Evolutionary conservation across 306 rosid species (phyloP).

Genomic region (Quercus suber): DNA sequence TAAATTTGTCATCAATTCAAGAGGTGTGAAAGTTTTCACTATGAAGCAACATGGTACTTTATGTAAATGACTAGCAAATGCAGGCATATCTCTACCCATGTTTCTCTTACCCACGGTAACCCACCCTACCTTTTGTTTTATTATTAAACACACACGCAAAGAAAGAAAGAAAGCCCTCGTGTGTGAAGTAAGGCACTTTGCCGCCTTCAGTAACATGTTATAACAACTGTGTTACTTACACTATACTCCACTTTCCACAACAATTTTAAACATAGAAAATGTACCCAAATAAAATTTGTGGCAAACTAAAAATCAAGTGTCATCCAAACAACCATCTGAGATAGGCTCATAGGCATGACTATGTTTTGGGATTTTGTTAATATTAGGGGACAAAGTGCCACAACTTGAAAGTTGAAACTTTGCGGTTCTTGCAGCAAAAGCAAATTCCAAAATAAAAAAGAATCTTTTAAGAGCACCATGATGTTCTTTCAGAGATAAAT

Average conservation of each 20-base stretch:
- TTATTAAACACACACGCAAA: background rate
- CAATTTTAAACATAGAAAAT: background rate
- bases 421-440: background rate
- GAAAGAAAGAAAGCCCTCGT: background rate
- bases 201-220: background rate
- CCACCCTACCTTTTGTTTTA: background rate
- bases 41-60: background rate
- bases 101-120: background rate
- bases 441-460: background rate
- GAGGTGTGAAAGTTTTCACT: background rate
- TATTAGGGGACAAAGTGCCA: background rate
- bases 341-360: background rate
- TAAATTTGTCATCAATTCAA: background rate
- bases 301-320: background rate
- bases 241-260: background rate
- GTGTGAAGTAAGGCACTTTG: background rate
- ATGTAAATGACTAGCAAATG: background rate
- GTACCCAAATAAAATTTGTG: background rate
- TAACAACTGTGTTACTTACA: background rate
- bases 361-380: background rate
- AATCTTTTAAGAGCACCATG: background rate
- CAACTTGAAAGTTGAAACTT: background rate
- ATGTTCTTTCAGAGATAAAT: background rate
- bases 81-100: background rate
- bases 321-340: background rate